phyloP scores from a whole-genome alignment of 169 alveolate species.

The Plasmodium sp. region DNA sequence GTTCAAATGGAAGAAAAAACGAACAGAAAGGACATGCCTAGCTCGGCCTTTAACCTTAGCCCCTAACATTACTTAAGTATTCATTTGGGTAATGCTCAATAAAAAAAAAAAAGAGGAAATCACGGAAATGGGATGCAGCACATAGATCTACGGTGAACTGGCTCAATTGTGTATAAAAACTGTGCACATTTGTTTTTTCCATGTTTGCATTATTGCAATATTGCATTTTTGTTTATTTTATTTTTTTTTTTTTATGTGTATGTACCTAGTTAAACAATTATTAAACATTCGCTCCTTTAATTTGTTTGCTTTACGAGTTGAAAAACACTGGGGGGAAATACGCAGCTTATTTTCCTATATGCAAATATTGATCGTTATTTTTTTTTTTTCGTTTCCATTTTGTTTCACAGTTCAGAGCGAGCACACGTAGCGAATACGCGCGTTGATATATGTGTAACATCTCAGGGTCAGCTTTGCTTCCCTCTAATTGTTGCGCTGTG shows the following conservation, averaged over 20 bases:
- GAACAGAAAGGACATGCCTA: neutral
- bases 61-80: neutral
- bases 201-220: neutral
- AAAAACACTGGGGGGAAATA: neutral
- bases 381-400: neutral
- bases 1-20: neutral
- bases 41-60: neutral
- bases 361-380: neutral
- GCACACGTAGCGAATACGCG: neutral
- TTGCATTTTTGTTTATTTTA: neutral
- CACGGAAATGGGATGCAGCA: neutral
- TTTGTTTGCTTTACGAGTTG: neutral
- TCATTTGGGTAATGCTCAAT: neutral
- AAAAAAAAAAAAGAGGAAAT: neutral
- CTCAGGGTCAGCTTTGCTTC: neutral
- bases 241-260: neutral
- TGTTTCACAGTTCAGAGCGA: neutral
- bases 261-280: neutral
- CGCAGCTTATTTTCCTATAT: neutral
- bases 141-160: neutral
- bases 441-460: neutral
- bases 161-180: neutral
- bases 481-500: neutral
- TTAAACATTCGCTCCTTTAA: neutral
- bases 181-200: neutral